Percentiles rank a stretch among this genome's conserved stretches.
Evolutionary conservation across 2,329 filamentous ascomycete genomes (phyloP).

Genomic region (Monosporascus cannonballus): DNA sequence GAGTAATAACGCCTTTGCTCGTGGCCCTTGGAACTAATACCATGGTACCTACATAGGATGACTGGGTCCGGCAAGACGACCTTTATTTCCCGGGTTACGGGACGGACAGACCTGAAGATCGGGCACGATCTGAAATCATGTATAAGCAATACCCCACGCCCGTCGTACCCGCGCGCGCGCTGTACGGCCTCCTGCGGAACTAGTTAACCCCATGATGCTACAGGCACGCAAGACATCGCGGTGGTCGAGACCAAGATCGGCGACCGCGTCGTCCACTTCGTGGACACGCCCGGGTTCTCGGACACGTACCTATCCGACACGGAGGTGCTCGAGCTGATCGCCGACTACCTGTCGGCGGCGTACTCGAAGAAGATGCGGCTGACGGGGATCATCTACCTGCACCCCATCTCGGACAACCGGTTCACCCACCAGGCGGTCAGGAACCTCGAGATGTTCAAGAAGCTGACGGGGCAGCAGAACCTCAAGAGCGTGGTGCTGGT

Average conservation of each 20-base stretch:
- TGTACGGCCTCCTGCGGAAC: too few relatives aligned
- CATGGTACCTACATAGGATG: constrained; percentile 15
- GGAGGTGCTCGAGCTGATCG: constrained; percentile 37
- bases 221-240: constrained; percentile 25
- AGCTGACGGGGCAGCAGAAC: constrained; percentile 34
- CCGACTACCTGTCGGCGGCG: constrained; percentile 27
- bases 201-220: background rate
- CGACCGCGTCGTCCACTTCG: constrained; percentile 23
- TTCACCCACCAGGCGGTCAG: constrained; percentile 31
- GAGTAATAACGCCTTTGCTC: too few relatives aligned
- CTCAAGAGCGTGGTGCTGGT: constrained; percentile 34
- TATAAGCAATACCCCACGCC: constrained; percentile 5
- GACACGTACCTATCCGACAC: constrained; percentile 37
- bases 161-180: background rate
- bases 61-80: constrained; percentile 33
- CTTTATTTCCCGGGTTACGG: constrained; percentile 29
- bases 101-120: constrained; percentile 24
- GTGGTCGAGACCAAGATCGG: constrained; percentile 22
- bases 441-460: constrained; percentile 38
- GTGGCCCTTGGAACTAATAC: background rate
- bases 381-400: constrained; percentile 39
- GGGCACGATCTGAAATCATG: constrained; percentile 29
- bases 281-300: constrained; percentile 44
- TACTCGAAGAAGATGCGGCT: constrained; percentile 28
- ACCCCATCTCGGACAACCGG: constrained; percentile 36